Conservation (phyloP, 2,329 filamentous ascomycete species). For the Furcasterigmium furcatum region DNA sequence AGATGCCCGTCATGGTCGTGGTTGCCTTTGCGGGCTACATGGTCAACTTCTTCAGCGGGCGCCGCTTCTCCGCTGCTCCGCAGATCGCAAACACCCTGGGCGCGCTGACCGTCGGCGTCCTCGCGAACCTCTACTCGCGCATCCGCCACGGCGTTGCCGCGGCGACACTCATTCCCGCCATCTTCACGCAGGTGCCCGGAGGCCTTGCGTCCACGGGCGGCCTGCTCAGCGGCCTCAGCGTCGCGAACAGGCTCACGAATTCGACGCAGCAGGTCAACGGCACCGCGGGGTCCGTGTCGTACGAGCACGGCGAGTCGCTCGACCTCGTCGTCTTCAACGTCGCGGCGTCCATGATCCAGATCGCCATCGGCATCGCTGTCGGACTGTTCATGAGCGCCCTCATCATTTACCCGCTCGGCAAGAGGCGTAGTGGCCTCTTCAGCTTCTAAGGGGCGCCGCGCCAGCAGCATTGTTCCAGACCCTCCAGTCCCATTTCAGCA, state of each 20-base stretch:
- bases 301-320: constrained; percentile 13
- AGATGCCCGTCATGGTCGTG: constrained; percentile 72
- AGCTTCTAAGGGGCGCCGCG: constrained; percentile 39
- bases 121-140: constrained; percentile 75
- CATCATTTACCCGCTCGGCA: constrained; percentile 45
- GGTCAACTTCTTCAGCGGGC: constrained; percentile 70
- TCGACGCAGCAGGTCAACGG: constrained; percentile 28
- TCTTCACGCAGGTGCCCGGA: constrained; percentile 46
- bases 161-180: constrained; percentile 42
- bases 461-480: too few relatives aligned
- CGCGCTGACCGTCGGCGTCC: constrained; percentile 70
- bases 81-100: constrained; percentile 76
- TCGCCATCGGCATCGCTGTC: constrained; percentile 48
- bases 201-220: constrained; percentile 44
- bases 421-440: constrained; percentile 45
- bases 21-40: constrained; percentile 73
- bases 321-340: constrained; percentile 40
- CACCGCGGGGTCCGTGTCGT: constrained; percentile 21
- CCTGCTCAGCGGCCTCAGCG: constrained; percentile 39
- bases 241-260: constrained; percentile 40
- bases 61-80: constrained; percentile 64
- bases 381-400: constrained; percentile 47
- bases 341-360: constrained; percentile 48
- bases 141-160: constrained; percentile 48
- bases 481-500: too few relatives aligned